Evolutionary conservation across 169 alveolate genomes (phyloP), one percentile per base, ranked within the genome.

Genomic region (Plasmodium relictum): DNA sequence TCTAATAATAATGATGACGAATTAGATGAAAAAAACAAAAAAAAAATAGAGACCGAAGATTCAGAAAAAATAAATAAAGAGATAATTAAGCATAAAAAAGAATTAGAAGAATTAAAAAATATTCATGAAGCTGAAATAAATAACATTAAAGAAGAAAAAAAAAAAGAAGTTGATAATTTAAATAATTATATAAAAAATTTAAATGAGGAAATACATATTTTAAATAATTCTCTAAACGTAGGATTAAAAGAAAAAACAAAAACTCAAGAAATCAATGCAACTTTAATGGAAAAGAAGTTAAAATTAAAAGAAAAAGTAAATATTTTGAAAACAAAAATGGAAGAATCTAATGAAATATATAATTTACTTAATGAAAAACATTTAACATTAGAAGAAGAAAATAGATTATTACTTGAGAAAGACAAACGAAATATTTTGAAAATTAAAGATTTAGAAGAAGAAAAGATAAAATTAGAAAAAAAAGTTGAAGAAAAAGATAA

Each of bases 371-470:
- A 78, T 24, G 89, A 63, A 48, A 78, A 78, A 42, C 10, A 37
- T 76, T 18, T 41, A 9, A 76, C 76, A 6, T 24, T 76, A 22
- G 89, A 76, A 22, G 68, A 76, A 22, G 89, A 76, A 76, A 76
- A 76, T 50, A 31, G 65, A 76, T 45, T 76, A 26, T 37, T 76
- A 24, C 20, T 62, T 39, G 78, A 76, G 42, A 48, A 68, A 48
- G 76, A 76, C 42, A 56, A 76, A 48, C 59, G 62, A 62, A 63
- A 76, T 18, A 45, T 24, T 6, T 10, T 45, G 44, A 63, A 20
- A 42, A 42, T 76, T 65, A 16, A 22, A 39, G 12, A 48, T 50
- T 39, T 76, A 66, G 50, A 76, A 26, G 68, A 56, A 0, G 76
- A 76, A 54, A 76, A 76, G 41, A 22, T 63, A 14, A 76, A 48